Evolutionary conservation across 2,329 filamentous ascomycete genomes (phyloP).

Genomic region (Lecanoromycetidae sp.): DNA sequence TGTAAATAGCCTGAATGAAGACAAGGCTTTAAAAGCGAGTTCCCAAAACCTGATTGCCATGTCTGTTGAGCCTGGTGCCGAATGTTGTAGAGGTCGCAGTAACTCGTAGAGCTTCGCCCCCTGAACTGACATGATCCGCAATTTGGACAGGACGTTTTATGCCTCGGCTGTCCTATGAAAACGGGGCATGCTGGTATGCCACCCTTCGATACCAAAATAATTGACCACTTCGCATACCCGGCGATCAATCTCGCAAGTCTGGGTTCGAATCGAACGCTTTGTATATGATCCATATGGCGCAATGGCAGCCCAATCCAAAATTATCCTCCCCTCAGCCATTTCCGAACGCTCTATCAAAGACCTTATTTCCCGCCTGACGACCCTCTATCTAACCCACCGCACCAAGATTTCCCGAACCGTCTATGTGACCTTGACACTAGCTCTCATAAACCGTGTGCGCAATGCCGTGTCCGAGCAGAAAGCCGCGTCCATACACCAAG

Average conservation of each 20-base stretch:
- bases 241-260: too few species aligned
- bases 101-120: too few species aligned
- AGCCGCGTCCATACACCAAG: constrained; percentile 60
- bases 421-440: constrained; percentile 69
- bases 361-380: constrained; percentile 53
- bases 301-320: constrained; percentile 69
- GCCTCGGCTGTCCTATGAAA: too few species aligned
- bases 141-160: too few species aligned
- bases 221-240: too few species aligned
- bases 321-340: constrained; percentile 41
- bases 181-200: too few species aligned
- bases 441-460: constrained; percentile 75
- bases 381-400: constrained; percentile 66
- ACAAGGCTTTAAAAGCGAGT: neutral
- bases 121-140: too few species aligned
- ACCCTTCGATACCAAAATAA: too few species aligned
- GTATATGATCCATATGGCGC: constrained; percentile 1
- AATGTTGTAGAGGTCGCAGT: too few species aligned
- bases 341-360: constrained; percentile 53
- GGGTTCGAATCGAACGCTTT: too few species aligned
- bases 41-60: too few species aligned
- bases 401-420: constrained; percentile 71
- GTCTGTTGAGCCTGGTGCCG: too few species aligned
- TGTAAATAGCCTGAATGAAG: constrained; percentile 6
- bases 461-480: constrained; percentile 90